Percentiles rank a stretch among this genome's conserved stretches.
Evolutionary conservation across 2,329 filamentous ascomycete genomes (phyloP).

Genomic region (Penicillium vulpinum): DNA sequence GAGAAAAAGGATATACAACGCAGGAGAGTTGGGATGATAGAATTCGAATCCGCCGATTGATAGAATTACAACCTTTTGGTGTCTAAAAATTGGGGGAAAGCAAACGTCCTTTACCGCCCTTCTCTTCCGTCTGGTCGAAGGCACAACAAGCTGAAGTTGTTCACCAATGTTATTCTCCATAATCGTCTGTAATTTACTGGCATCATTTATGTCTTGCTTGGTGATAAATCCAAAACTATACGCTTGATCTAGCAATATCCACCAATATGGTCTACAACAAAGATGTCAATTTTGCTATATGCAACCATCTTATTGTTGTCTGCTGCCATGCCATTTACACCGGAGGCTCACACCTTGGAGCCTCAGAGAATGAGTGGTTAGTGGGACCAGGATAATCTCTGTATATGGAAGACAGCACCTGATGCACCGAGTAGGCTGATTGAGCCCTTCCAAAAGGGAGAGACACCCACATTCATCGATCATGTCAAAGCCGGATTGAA

Average conservation of each 20-base stretch:
- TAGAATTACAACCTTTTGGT: not conserved
- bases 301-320: slow-evolving; percentile 67
- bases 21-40: not conserved
- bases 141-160: not conserved
- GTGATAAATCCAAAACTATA: not conserved
- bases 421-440: slow-evolving; percentile 57
- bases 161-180: not conserved
- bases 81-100: not conserved
- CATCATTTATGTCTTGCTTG: not conserved
- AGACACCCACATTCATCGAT: slow-evolving; percentile 75
- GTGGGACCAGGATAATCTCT: not conserved
- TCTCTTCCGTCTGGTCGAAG: not conserved
- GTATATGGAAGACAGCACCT: not conserved
- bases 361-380: slow-evolving; percentile 62
- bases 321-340: slow-evolving; percentile 82
- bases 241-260: no score
- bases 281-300: not conserved
- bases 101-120: not conserved
- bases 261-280: not conserved
- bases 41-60: not conserved
- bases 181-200: not conserved
- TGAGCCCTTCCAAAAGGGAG: slow-evolving; percentile 72
- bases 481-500: slow-evolving; percentile 69
- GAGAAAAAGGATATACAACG: slow-evolving; percentile 13
- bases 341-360: slow-evolving; percentile 56